Evolutionary conservation across 2,329 filamentous ascomycete species (phyloP).

Genomic region (Aspergillus caelatus): DNA sequence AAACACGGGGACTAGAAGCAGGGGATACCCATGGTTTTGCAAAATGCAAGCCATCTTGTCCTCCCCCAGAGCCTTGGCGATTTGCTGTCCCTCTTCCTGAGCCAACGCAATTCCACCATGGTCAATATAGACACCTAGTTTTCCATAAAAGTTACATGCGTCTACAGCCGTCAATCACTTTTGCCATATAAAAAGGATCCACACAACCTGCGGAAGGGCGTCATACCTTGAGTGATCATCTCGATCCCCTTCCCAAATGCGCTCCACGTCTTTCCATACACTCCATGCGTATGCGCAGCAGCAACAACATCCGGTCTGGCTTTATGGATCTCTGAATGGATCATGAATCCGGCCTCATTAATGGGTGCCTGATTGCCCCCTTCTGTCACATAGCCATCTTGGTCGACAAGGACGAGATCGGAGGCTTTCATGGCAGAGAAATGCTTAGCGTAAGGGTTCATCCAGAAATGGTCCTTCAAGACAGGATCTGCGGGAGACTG

Average conservation of each 20-base stretch:
- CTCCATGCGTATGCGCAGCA: constrained; percentile 61
- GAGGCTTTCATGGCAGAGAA: constrained; percentile 47
- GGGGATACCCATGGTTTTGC: constrained; percentile 44
- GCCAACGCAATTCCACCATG: constrained; percentile 47
- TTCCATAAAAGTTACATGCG: constrained; percentile 43
- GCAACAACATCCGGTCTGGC: constrained; percentile 62
- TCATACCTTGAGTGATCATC: constrained; percentile 61
- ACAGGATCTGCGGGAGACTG: constrained; percentile 33
- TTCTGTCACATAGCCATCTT: constrained; percentile 44
- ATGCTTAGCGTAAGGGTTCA: constrained; percentile 44
- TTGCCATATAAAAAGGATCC: not conserved
- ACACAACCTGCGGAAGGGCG: not conserved
- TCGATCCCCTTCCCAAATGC: constrained; percentile 62
- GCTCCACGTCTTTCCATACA: constrained; percentile 65
- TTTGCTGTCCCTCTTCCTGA: constrained; percentile 42
- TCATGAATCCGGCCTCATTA: constrained; percentile 58
- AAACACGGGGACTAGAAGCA: not conserved
- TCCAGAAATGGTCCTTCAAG: constrained; percentile 44
- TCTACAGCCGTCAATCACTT: constrained; percentile 25
- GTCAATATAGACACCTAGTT: constrained; percentile 41
- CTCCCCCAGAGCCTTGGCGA: constrained; percentile 41
- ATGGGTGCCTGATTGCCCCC: constrained; percentile 43
- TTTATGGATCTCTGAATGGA: constrained; percentile 62
- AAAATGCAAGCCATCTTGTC: constrained; percentile 46
- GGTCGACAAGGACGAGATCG: constrained; percentile 44